Evolutionary conservation across 139 green algal species (phyloP).

Genomic region (Chlorella ohadii): DNA sequence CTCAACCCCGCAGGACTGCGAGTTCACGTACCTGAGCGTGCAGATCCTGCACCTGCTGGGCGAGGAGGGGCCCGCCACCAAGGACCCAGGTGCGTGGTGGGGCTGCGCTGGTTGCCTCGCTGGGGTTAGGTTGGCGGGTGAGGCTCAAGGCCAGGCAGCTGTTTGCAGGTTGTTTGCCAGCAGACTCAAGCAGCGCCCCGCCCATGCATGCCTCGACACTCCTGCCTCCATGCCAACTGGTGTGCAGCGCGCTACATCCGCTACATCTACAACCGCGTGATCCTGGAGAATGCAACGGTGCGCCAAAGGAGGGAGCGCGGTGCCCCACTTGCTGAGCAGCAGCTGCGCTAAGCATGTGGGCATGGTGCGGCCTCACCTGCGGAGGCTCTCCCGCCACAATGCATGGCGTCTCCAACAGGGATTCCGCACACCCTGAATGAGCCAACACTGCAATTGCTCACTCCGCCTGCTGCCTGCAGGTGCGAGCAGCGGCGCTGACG

Average conservation of each 20-base stretch:
- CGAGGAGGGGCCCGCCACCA: conserved; percentile 79
- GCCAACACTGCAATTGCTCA: too few species aligned
- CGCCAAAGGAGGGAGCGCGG: too few species aligned
- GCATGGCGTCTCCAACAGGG: too few species aligned
- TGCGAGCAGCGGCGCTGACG: conserved; percentile 92
- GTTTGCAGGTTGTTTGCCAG: too few species aligned
- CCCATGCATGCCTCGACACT: too few species aligned
- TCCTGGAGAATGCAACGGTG: conserved; percentile 98
- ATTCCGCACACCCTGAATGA: too few species aligned
- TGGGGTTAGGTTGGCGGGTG: too few species aligned
- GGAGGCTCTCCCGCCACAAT: too few species aligned
- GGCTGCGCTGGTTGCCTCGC: neutral
- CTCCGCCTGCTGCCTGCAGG: neutral
- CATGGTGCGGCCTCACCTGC: too few species aligned
- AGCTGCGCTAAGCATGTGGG: too few species aligned
- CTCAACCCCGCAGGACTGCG: conserved; percentile 80
- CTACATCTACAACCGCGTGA: conserved; percentile 99
- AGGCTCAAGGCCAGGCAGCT: too few species aligned
- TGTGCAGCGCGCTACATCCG: conserved; percentile 84
- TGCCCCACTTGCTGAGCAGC: neutral
- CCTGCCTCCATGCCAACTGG: neutral
- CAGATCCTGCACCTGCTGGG: conserved; percentile 97
- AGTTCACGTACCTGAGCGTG: conserved; percentile 97
- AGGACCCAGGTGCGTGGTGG: conserved; percentile 54
- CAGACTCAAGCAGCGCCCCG: too few species aligned